A percentile compares a stretch with the other conserved stretches of the same genome.
phyloP scores from a whole-genome alignment of 2,329 filamentous ascomycete genomes.

The Ciborinia camelliae region DNA sequence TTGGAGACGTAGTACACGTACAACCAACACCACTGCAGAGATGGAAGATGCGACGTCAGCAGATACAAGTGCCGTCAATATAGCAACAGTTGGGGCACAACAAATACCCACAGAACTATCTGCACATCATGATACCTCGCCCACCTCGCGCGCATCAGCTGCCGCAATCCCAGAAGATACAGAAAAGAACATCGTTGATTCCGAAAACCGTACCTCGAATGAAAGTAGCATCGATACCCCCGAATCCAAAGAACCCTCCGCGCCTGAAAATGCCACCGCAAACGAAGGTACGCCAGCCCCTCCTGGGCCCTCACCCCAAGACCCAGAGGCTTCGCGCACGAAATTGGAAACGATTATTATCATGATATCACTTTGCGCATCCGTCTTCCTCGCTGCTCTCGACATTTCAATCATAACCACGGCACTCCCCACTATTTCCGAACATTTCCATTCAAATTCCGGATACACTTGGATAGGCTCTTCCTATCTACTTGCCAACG shows the following conservation, averaged over 20 bases:
- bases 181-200: not conserved
- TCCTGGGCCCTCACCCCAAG: not conserved
- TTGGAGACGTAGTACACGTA: not conserved
- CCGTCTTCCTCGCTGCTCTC: constrained; percentile 38
- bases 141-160: not conserved
- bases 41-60: not conserved
- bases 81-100: not conserved
- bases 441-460: constrained; percentile 47
- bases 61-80: not conserved
- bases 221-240: not conserved
- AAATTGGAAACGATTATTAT: constrained; percentile 35
- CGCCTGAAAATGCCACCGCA: not conserved
- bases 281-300: not conserved
- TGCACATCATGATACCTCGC: not conserved
- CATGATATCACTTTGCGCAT: constrained; percentile 35
- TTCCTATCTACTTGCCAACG: constrained; percentile 67
- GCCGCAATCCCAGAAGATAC: not conserved
- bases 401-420: constrained; percentile 56
- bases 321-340: constrained; percentile 35
- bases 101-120: not conserved
- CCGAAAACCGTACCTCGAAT: not conserved
- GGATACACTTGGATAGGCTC: constrained; percentile 74
- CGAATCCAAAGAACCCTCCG: not conserved
- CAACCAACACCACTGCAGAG: not conserved
- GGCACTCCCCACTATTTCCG: constrained; percentile 56